Percentiles rank a stretch among this genome's conserved stretches.
Evolutionary conservation across 257 asterid species (phyloP).

Genomic region (Solanum lycopersicoides): DNA sequence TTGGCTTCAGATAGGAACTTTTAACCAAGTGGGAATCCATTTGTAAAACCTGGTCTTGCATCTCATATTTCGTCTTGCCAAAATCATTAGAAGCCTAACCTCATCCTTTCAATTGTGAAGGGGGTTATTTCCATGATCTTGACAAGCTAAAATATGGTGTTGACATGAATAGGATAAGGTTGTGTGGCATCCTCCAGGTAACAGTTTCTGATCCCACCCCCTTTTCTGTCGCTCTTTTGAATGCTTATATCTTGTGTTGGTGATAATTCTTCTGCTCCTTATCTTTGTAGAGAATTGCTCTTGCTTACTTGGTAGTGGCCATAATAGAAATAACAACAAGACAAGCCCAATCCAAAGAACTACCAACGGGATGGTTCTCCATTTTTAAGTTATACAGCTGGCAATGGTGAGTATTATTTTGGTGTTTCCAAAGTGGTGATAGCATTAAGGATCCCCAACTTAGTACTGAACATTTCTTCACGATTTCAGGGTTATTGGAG

Average conservation of each 20-base stretch:
- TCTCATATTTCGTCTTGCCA: not conserved
- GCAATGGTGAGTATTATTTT: conserved; percentile 45
- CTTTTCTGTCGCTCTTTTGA: not conserved
- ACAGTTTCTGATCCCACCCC: not conserved
- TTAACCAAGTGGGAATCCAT: not conserved
- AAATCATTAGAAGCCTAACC: not conserved
- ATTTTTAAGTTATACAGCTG: conserved; percentile 44
- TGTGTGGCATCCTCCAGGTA: conserved; percentile 89
- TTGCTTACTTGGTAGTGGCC: conserved; percentile 60
- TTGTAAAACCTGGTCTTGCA: not conserved
- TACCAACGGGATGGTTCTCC: conserved; percentile 26
- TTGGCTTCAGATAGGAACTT: not conserved
- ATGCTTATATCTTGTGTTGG: not conserved
- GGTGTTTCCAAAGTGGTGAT: not conserved
- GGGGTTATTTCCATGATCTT: conserved; percentile 78
- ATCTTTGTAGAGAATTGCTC: conserved; percentile 55
- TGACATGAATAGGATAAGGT: conserved; percentile 58
- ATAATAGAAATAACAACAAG: conserved; percentile 42
- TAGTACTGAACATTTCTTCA: not conserved
- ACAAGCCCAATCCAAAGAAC: conserved; percentile 14
- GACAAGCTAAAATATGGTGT: conserved; percentile 66
- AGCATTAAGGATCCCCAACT: not conserved
- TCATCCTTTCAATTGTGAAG: conserved; percentile 20
- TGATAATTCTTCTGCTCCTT: not conserved
- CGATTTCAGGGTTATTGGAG: conserved; percentile 41